phyloP scores from a whole-genome alignment of 2,329 filamentous ascomycete genomes.

The Colletotrichum sp. region DNA sequence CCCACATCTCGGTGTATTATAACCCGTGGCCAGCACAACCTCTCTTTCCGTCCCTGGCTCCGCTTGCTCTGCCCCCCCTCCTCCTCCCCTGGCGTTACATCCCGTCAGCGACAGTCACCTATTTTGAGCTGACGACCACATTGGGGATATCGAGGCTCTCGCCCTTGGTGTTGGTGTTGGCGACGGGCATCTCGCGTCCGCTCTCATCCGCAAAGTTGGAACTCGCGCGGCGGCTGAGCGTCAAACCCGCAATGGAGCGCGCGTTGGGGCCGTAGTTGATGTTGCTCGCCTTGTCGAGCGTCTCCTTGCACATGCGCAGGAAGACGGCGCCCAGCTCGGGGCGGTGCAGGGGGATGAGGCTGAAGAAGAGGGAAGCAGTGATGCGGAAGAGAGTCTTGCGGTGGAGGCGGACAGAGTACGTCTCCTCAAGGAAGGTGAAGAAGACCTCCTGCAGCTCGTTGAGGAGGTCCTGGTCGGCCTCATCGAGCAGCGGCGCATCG shows the following conservation, averaged over 20 bases:
- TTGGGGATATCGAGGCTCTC: conserved; percentile 8
- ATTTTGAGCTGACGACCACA: conserved; percentile 12
- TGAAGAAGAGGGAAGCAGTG: conserved; percentile 33
- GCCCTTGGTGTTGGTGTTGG: conserved; percentile 6
- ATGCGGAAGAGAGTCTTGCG: conserved; percentile 34
- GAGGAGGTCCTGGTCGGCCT: conserved; percentile 29
- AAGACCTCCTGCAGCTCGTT: conserved; percentile 27
- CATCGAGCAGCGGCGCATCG: conserved; percentile 26
- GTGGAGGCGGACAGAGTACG: conserved; percentile 28
- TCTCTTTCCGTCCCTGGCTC: not conserved
- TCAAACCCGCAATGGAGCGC: conserved; percentile 9
- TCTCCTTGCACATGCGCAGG: conserved; percentile 28
- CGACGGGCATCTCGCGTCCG: conserved; percentile 18
- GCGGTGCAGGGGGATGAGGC: conserved; percentile 32
- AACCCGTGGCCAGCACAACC: not conserved
- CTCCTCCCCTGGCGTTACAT: not conserved
- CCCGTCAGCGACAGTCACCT: not conserved
- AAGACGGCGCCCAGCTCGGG: conserved; percentile 29
- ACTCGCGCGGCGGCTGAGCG: conserved; percentile 18
- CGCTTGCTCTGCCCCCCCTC: not conserved
- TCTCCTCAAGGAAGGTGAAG: conserved; percentile 29
- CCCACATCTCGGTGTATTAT: conserved; percentile 1
- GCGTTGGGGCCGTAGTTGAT: conserved; percentile 22
- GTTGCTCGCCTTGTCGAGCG: conserved; percentile 27
- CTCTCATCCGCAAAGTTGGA: conserved; percentile 20